These are phyloP conservation scores for Purshia tridentata DNA, from an alignment of 306 rosid species.

Conservation along the genomic window DNA sequence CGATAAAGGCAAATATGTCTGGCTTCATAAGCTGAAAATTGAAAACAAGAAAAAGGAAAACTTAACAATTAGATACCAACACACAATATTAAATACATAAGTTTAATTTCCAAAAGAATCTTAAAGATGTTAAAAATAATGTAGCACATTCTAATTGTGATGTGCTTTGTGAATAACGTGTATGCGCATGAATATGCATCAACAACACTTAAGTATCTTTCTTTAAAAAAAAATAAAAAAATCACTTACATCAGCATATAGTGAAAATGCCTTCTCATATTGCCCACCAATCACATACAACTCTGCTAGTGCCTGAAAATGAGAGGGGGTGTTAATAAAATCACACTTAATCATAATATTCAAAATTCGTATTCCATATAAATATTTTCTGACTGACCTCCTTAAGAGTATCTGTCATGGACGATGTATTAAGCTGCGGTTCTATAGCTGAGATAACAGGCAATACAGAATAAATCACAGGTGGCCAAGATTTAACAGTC, in stretches of 20 bases:
- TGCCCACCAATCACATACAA: conserved; percentile 82
- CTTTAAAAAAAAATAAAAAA: too few relatives aligned
- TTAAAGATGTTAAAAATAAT: not conserved
- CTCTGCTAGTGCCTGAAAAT: conserved; percentile 80
- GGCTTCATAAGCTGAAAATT: conserved; percentile 83
- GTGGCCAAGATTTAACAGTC: conserved; percentile 84
- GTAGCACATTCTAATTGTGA: conserved; percentile 8
- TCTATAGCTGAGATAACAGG: conserved; percentile 94
- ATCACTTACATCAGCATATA: conserved; percentile 96
- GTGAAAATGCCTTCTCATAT: conserved; percentile 78
- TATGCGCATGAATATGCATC: conserved; percentile 18
- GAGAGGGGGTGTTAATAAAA: conserved; percentile 21
- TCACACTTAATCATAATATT: conserved; percentile 16
- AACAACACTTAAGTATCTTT: too few relatives aligned
- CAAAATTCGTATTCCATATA: conserved; percentile 13
- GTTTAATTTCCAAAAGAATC: conserved; percentile 13
- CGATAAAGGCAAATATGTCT: conserved; percentile 87
- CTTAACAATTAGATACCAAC: conserved; percentile 13
- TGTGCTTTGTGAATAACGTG: conserved; percentile 9
- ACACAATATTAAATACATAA: conserved; percentile 6
- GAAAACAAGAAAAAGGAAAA: conserved; percentile 14
- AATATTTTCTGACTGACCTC: conserved; percentile 51
- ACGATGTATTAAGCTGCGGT: conserved; percentile 84
- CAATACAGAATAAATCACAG: conserved; percentile 68
- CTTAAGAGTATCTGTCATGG: conserved; percentile 81